Base-by-base conservation (phyloP, 495 filamentous ascomycete genomes). In the Aspergillus sclerotiicarbonarius region DNA sequence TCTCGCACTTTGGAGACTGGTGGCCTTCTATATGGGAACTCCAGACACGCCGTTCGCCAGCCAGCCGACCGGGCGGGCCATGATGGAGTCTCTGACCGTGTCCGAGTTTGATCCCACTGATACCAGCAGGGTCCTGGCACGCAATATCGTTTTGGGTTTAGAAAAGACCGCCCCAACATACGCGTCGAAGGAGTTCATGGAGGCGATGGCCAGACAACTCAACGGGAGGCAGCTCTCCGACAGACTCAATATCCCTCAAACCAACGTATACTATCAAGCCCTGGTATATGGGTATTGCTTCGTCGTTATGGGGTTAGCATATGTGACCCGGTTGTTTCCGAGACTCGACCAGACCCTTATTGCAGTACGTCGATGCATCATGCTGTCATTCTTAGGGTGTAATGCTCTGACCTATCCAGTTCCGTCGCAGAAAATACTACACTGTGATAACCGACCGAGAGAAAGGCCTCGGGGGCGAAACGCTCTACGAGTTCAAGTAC, bases 1-100 rank as follows among this genome's bases (percentile, higher is more conserved):
- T 60, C 76, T 90, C 51, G 88, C 89, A 0, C 72, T 92, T 0
- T 92, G 90, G 90, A 80, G 89, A 0, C 84, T 89, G 30, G 80
- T 92, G 18, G 87, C 82, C 0, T 77, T 89, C 62, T 82, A 92
- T 45, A 78, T 92, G 67, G 90, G 88, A 1, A 83, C 82, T 4
- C 87, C 87, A 1, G 83, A 80, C 0, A 75, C 83, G 33, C 63
- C 69, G 32, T 83, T 92, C 54, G 72, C 74, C 18, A 82, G 72
- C 19, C 75, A 82, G 0, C 70, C 70, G 9, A 77, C 75, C 29
- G 85, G 86, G 0, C 82, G 77, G 58, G 73, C 75, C 0, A 76
- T 84, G 58, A 86, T 90, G 83, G 88, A 92, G 52, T 83, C 81
- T 0, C 62, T 90, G 2, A 56, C 87, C 0, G 64, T 82, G 16